A percentile compares a stretch with the other conserved stretches of the same genome.
phyloP scores from a whole-genome alignment of 2,329 filamentous ascomycete genomes.

The Claviceps arundinis region DNA sequence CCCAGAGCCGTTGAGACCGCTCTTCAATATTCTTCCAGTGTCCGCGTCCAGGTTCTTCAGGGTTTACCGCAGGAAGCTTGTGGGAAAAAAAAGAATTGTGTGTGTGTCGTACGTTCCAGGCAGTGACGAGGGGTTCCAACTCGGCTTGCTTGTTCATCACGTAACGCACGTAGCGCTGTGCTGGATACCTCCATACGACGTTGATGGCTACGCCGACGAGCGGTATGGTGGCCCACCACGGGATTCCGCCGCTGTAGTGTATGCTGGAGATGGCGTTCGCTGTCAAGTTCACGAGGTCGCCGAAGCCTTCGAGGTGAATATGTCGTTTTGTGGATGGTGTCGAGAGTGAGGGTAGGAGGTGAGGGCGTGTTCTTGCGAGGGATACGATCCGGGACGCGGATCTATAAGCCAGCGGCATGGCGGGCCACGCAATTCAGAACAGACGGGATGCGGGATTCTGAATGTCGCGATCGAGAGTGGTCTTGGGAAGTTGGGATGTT shows the following conservation, averaged over 20 bases:
- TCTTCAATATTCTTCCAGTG: conserved; percentile 2
- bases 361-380: background rate
- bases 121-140: conserved; percentile 17
- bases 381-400: background rate
- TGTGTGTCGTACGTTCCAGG: conserved; percentile 19
- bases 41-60: background rate
- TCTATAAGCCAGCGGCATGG: conserved; percentile 5
- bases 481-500: background rate
- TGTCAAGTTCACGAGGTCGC: conserved; percentile 23
- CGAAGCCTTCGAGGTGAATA: conserved; percentile 22
- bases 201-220: conserved; percentile 35
- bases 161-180: conserved; percentile 26
- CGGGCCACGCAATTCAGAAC: background rate
- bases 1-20: conserved; percentile 10
- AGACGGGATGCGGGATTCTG: background rate
- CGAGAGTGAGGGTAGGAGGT: background rate
- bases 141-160: conserved; percentile 13
- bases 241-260: conserved; percentile 29
- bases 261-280: conserved; percentile 29
- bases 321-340: conserved; percentile 7
- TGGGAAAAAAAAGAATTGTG: too few relatives aligned
- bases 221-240: conserved; percentile 43
- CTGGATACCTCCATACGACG: conserved; percentile 32
- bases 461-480: background rate
- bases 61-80: background rate